phyloP scores from a whole-genome alignment of 495 filamentous ascomycete genomes.

The Aspergillus avenaceus region DNA sequence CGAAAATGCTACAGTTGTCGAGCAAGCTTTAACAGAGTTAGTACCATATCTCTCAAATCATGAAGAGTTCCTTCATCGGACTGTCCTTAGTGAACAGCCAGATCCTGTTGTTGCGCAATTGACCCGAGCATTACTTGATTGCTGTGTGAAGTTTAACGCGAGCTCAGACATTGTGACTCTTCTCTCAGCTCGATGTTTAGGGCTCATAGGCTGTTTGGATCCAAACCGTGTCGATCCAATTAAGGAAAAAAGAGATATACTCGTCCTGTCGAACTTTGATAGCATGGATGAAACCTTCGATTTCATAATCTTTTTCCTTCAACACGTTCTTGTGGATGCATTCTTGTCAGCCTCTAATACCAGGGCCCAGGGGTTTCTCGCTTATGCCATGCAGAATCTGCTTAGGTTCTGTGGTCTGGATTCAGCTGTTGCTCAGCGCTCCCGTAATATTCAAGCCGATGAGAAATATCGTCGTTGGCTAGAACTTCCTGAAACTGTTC shows the following conservation, averaged over 20 bases:
- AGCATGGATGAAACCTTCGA: slow-evolving; percentile 74
- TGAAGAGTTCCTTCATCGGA: slow-evolving; percentile 76
- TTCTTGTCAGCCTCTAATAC: slow-evolving; percentile 87
- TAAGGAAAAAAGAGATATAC: slow-evolving; percentile 70
- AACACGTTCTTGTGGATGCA: slow-evolving; percentile 82
- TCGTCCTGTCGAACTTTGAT: slow-evolving; percentile 82
- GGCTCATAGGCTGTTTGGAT: slow-evolving; percentile 86
- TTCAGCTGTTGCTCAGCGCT: slow-evolving; percentile 48
- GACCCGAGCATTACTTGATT: slow-evolving; percentile 75
- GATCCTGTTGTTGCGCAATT: slow-evolving; percentile 68
- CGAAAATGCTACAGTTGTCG: slow-evolving; percentile 80
- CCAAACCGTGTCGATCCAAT: slow-evolving; percentile 81
- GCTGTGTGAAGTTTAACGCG: slow-evolving; percentile 71
- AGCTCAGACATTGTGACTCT: slow-evolving; percentile 59
- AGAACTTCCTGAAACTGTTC: slow-evolving; percentile 64
- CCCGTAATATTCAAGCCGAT: slow-evolving; percentile 47
- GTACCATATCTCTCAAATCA: slow-evolving; percentile 64
- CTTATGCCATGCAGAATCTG: slow-evolving; percentile 90
- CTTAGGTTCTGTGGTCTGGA: slow-evolving; percentile 71
- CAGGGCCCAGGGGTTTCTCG: slow-evolving; percentile 81
- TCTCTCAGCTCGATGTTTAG: slow-evolving; percentile 75
- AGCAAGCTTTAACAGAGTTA: slow-evolving; percentile 74
- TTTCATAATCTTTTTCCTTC: slow-evolving; percentile 80
- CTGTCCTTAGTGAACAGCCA: slow-evolving; percentile 81
- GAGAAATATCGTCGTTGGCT: slow-evolving; percentile 69